A percentile compares a stretch with the other conserved stretches of the same genome.
phyloP scores from a whole-genome alignment of 2,329 filamentous ascomycete species.

The Trichoderma gracile region DNA sequence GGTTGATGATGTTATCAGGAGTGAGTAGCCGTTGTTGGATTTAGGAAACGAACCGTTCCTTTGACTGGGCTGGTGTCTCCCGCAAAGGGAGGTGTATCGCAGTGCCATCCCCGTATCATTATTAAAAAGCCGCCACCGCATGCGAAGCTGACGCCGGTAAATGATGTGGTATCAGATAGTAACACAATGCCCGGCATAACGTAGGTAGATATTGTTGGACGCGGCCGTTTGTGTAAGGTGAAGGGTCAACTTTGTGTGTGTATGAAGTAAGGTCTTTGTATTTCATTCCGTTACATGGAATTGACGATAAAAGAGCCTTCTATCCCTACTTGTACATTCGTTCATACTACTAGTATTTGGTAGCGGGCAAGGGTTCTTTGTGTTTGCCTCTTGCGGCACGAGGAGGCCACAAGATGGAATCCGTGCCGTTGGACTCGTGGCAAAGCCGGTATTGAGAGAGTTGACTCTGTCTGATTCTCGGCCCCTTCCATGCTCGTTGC shows the following conservation, averaged over 20 bases:
- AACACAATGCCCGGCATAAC: slow-evolving; percentile 10
- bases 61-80: neutral
- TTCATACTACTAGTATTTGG: neutral
- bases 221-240: slow-evolving; percentile 1
- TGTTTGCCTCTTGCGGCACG: slow-evolving; percentile 1
- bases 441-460: neutral
- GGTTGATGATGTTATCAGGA: neutral
- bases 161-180: neutral
- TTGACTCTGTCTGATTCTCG: neutral
- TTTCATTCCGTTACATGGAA: neutral
- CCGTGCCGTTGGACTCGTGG: neutral
- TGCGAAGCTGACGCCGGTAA: neutral
- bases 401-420: neutral
- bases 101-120: neutral
- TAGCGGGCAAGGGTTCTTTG: neutral
- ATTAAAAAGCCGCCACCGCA: neutral
- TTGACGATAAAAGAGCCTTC: no score
- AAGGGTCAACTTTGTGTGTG: neutral
- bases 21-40: neutral
- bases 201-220: neutral
- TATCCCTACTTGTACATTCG: no score
- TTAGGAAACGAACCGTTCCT: neutral
- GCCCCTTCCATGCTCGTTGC: neutral
- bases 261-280: neutral
- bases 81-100: neutral